Base-by-base conservation (phyloP, 179 eudicot species). In the Corrigiola litoralis region DNA sequence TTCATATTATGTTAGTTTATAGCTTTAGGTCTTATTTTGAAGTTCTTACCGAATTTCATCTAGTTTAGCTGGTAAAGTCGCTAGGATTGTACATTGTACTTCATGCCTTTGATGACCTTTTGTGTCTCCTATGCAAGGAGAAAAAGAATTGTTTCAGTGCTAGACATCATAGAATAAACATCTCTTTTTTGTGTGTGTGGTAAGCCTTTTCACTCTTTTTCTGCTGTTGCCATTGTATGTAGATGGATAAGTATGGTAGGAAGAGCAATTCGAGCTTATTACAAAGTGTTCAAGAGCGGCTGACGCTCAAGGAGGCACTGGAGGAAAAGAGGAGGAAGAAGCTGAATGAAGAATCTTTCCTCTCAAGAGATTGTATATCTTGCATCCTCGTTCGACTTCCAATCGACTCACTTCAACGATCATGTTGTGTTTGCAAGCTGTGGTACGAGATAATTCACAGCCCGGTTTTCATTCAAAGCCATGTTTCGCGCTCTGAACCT, bases 321-420 rank as follows among this genome's bases (percentile, higher is more conserved):
- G 77, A 66, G 42, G 72, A 79, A 48, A 66, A 65, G 59, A 70
- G 49, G 45, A 70, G 47, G 12, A 69, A 69, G 68, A 52, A 42
- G 49, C 47, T 51, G 24, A n/a, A 60, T 14, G 65, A 67, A 66
- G 38, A 25, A 17, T 24, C 65, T 13, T 40, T 65, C 12, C 37
- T 41, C 61, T 84, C 16, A 65, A 4, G 55, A 77, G 85, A 75
- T 25, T 79, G 82, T 58, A 54, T 77, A 28, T 69, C 46, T 34
- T 61, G 73, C 61, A 81, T 84, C 48, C 76, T 81, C 55, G 17
- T 79, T 38, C 75, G 73, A 31, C 83, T 81, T 58, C 85, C 88
- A 38, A 61, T 76, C 45, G 70, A 77, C 23, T 76, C 80, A 34
- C 73, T 84, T 21, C 75, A 64, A 23, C 44, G 74, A 42, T 74